These are phyloP conservation scores for Erucastrum elatum DNA, from an alignment of 345 rosid genomes.

Conservation along the genomic window DNA sequence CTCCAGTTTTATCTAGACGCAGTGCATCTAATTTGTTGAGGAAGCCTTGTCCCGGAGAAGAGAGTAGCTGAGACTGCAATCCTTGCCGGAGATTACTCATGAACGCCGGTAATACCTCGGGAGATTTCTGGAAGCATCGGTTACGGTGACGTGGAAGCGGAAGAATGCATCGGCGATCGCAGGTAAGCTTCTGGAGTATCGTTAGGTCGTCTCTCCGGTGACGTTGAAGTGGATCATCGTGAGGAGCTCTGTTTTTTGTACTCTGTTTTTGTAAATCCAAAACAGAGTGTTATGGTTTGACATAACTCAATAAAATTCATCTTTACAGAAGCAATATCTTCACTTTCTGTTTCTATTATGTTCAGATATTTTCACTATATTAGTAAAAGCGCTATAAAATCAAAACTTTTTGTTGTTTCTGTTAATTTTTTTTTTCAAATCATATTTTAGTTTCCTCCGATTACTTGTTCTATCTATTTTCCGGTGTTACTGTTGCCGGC, in stretches of 20 bases:
- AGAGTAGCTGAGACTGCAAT: slow-evolving; percentile 39
- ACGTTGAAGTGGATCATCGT: slow-evolving; percentile 41
- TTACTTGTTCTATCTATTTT: no score
- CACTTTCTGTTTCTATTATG: no score
- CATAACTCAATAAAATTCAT: no score
- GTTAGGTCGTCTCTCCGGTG: slow-evolving; percentile 44
- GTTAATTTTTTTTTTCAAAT: no score
- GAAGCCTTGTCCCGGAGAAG: slow-evolving; percentile 37
- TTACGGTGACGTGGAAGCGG: slow-evolving; percentile 45
- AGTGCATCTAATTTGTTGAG: slow-evolving; percentile 42
- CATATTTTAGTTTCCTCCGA: no score
- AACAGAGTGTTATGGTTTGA: no score
- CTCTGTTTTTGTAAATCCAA: no score
- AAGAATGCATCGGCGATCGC: slow-evolving; percentile 46
- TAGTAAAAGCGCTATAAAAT: no score
- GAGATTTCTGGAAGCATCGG: slow-evolving; percentile 33
- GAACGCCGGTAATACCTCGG: slow-evolving; percentile 32
- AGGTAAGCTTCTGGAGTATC: slow-evolving; percentile 39
- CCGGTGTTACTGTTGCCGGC: no score
- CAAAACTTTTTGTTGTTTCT: no score
- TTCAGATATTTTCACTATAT: no score
- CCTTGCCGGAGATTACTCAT: slow-evolving; percentile 41
- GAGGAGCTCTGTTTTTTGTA: slow-evolving; percentile 1
- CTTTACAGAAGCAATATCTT: no score
- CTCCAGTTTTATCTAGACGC: slow-evolving; percentile 33